Evolutionary conservation across 176 grass and related monocot species (phyloP).

Genomic region (Triticum monococcum): DNA sequence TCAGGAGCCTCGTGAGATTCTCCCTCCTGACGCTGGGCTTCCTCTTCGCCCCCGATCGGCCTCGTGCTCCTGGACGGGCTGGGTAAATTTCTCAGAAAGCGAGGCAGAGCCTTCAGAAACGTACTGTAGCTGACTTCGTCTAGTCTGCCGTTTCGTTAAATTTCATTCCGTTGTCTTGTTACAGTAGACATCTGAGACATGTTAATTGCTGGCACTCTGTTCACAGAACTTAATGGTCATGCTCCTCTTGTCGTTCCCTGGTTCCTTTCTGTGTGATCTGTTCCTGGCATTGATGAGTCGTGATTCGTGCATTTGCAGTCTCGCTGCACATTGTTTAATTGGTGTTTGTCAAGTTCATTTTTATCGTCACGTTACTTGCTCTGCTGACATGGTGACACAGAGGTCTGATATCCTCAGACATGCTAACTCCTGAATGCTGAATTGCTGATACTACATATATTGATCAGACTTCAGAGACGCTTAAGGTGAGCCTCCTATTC

Average conservation of each 20-base stretch:
- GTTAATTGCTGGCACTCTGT: not conserved
- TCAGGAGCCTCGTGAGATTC: conserved; percentile 14
- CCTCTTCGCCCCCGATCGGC: not conserved
- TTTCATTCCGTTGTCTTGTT: not conserved
- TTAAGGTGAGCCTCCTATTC: not conserved
- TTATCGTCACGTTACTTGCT: not conserved
- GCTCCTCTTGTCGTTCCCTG: not conserved
- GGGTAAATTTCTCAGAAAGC: not conserved
- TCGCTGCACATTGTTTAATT: not conserved
- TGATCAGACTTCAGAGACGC: not conserved
- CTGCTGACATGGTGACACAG: not conserved
- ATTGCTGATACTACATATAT: not conserved
- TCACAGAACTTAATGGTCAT: not conserved
- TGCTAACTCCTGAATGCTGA: not conserved
- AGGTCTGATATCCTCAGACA: not conserved
- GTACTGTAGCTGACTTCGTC: not conserved
- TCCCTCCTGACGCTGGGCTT: not conserved
- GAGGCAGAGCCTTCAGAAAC: not conserved
- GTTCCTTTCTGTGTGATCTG: too few species aligned
- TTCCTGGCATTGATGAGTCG: not conserved
- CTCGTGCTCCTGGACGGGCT: not conserved
- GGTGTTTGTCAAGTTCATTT: not conserved
- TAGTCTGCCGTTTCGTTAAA: not conserved
- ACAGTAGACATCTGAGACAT: not conserved
- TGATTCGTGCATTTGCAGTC: too few species aligned